Evolutionary conservation across 2,329 filamentous ascomycete species (phyloP), one percentile per base, ranked within the genome.

Genomic region (Hymenoscyphus fraxineus): DNA sequence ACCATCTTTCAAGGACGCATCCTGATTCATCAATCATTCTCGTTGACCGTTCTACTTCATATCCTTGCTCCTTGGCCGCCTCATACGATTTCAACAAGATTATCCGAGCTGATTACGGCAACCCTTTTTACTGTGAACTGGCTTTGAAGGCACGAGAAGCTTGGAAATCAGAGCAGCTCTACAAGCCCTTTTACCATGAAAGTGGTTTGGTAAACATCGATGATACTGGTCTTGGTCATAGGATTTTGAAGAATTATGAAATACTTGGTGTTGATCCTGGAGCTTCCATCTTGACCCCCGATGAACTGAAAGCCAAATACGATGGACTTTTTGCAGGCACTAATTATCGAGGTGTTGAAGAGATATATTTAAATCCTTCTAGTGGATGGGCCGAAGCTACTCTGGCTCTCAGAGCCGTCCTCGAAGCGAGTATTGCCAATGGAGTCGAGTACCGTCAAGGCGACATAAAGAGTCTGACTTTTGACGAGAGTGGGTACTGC

Each of bases 81-180:
- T 85, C 84, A 0, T 84, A 85, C 71, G 84, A 87, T 73, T 81
- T 83, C 76, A 86, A 85, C 74, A 86, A 86, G 68, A 82, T 86
- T 58, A 78, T 86, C 10, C 81, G 84, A 64, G 82, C 83, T 16
- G 84, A 87, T 69, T 87, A 87, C 74, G 78, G 80, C 58, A 80
- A 82, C 66, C 74, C 80, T 0, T 77, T 85, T 9, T 86, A 86
- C 74, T 82, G 80, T 71, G 73, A 80, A 61, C 76, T 85, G 80
- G 80, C 0, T 75, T 83, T 65, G 78, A 64, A 71, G 59, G 72
- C 84, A 0, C 80, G 83, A 66, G 78, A 83, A 60, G 72, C 79
- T 0, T 86, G 83, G 80, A 77, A 77, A 41, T 76, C 72, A 1
- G 78, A 82, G 62, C 79, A 81, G 0, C 74, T 84, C 2, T 81